Evolutionary conservation across 495 filamentous ascomycete species (phyloP), one percentile per base, ranked within the genome.

Genomic region (Filosporella fistucella): DNA sequence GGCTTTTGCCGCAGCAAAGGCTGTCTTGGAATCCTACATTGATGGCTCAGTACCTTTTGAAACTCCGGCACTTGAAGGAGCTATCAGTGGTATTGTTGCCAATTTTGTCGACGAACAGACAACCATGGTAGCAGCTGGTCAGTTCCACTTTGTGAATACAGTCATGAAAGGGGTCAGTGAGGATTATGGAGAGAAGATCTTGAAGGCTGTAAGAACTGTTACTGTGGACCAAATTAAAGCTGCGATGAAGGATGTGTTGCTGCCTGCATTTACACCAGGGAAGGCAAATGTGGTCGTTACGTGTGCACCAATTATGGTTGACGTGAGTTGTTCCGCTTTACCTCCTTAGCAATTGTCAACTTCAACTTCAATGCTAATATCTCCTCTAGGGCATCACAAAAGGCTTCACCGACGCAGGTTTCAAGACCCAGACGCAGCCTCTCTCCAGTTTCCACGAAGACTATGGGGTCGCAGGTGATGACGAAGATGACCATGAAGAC

Each of bases 361-460:
- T 52, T 25, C 13, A 13, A n/a, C 13, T 23, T 42, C 5, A 42
- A 13, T 3, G 10, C 24, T 8, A 26, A 26, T 34, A n/a, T n/a
- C n/a, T n/a, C n/a, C n/a, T 33, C 12, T 52, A 93, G 88, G 72
- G 72, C 29, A 76, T 95, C 38, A 75, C 80, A 57, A 77, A 82
- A 56, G 80, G 80, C 17, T 86, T 96, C 49, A 68, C 80, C 42
- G 69, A 71, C 8, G 82, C 78, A 33, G 86, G 89, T 0, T 97
- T 95, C 74, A 82, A 80, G 51, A 84, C 87, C 0, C 71, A 85
- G 45, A 72, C 89, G 21, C 82, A 86, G 57, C 60, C 78, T n/a
- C 70, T 97, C 36, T 80, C 82, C 44, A 77, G 81, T 45, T 97
- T 95, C 63, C 80, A 94, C 61, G 89, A 96, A 57, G 88, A 89